A percentile compares a stretch with the other conserved stretches of the same genome.
Conservation (phyloP, 331 rosid species). For the Cydonia oblonga region DNA sequence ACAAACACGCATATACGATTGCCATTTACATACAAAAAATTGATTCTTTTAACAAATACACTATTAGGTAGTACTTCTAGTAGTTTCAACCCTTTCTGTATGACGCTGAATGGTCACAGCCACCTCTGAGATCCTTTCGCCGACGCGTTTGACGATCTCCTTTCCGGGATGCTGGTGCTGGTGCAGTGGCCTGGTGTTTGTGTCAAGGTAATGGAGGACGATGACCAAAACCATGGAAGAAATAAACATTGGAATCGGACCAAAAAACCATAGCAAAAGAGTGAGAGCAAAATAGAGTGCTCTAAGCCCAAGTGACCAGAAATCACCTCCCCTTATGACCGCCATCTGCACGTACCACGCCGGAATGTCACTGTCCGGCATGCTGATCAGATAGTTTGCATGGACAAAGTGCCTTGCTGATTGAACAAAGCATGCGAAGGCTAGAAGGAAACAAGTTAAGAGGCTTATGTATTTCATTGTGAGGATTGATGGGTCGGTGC, state of each 20-base stretch:
- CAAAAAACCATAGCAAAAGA: slow-evolving; percentile 68
- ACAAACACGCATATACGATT: neutral
- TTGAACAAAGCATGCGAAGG: slow-evolving; percentile 63
- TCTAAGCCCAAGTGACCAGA: slow-evolving; percentile 73
- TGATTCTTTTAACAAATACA: no score
- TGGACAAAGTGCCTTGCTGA: slow-evolving; percentile 63
- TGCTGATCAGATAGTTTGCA: slow-evolving; percentile 55
- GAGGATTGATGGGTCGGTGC: slow-evolving; percentile 34
- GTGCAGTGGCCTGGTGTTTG: slow-evolving; percentile 15
- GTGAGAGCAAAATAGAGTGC: slow-evolving; percentile 61
- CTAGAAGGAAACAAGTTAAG: slow-evolving; percentile 53
- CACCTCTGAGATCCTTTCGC: neutral
- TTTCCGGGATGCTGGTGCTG: neutral
- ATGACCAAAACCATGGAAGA: slow-evolving; percentile 41
- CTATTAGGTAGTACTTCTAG: neutral
- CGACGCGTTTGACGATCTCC: neutral
- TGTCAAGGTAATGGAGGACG: slow-evolving; percentile 39
- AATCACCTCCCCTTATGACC: slow-evolving; percentile 63
- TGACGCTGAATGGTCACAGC: neutral
- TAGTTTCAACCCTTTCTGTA: neutral
- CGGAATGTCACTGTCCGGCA: slow-evolving; percentile 39
- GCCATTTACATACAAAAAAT: no score
- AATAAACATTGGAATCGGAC: slow-evolving; percentile 70
- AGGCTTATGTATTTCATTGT: slow-evolving; percentile 54
- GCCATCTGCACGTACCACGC: slow-evolving; percentile 38